These are phyloP conservation scores for Raffaelea deltoideospora DNA, from an alignment of 2,329 filamentous ascomycete genomes.

Conservation along the genomic window DNA sequence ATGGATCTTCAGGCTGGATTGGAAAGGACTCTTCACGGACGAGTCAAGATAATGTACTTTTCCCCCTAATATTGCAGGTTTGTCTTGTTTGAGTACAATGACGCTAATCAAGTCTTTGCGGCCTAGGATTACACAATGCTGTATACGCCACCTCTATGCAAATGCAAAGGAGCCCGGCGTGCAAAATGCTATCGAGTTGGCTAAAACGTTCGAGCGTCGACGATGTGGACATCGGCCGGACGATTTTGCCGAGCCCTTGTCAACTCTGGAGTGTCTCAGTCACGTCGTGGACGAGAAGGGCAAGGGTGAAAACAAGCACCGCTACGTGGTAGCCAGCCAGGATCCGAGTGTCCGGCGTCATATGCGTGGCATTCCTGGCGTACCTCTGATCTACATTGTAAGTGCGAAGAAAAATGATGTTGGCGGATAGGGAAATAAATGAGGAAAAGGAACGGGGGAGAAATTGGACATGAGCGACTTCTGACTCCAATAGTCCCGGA, in stretches of 20 bases:
- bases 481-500: slow-evolving; percentile 15
- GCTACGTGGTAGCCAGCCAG: slow-evolving; percentile 66
- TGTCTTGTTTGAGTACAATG: no score
- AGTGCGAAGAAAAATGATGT: background rate
- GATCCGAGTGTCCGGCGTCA: slow-evolving; percentile 45
- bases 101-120: background rate
- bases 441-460: background rate
- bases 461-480: background rate
- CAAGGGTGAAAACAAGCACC: slow-evolving; percentile 57
- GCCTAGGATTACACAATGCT: slow-evolving; percentile 10
- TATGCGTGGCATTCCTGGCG: slow-evolving; percentile 53
- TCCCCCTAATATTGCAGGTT: no score
- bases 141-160: slow-evolving; percentile 12
- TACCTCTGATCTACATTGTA: slow-evolving; percentile 60
- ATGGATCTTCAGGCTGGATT: slow-evolving; percentile 73
- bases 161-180: slow-evolving; percentile 2
- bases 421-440: background rate
- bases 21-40: slow-evolving; percentile 70
- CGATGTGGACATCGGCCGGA: slow-evolving; percentile 65
- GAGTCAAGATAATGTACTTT: slow-evolving; percentile 64
- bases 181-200: slow-evolving; percentile 50
- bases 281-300: slow-evolving; percentile 62
- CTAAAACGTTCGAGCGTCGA: slow-evolving; percentile 57
- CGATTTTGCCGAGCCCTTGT: slow-evolving; percentile 55
- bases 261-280: slow-evolving; percentile 52